These are phyloP conservation scores for Neurospora pannonica DNA, from an alignment of 495 filamentous ascomycete species.

Conservation along the genomic window DNA sequence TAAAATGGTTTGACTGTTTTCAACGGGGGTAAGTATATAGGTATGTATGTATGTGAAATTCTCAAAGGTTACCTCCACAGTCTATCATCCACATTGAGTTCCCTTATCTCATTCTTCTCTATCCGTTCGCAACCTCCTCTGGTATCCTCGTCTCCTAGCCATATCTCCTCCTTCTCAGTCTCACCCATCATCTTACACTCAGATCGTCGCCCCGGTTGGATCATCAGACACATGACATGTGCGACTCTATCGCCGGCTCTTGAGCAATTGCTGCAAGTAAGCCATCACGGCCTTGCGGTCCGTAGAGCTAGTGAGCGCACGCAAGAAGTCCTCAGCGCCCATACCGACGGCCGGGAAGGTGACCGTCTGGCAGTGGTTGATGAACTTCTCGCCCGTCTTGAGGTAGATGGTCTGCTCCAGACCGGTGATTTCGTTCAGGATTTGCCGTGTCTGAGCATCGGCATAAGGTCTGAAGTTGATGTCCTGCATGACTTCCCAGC, in stretches of 20 bases:
- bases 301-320: slow-evolving; percentile 36
- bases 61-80: background rate
- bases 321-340: slow-evolving; percentile 40
- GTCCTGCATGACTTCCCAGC: slow-evolving; percentile 74
- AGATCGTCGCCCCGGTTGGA: background rate
- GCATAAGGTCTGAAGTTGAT: slow-evolving; percentile 61
- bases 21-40: background rate
- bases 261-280: slow-evolving; percentile 37
- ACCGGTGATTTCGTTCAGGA: slow-evolving; percentile 71
- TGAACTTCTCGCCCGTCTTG: slow-evolving; percentile 62
- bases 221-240: background rate
- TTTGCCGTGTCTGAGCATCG: slow-evolving; percentile 77
- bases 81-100: background rate
- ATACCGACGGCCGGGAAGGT: slow-evolving; percentile 41
- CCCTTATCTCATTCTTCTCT: background rate
- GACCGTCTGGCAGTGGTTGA: slow-evolving; percentile 36
- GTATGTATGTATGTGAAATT: background rate
- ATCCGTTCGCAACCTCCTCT: background rate
- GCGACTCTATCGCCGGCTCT: slow-evolving; percentile 21
- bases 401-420: slow-evolving; percentile 79
- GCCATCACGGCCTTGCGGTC: slow-evolving; percentile 40
- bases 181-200: background rate
- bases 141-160: background rate
- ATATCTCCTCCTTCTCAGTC: background rate
- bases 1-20: background rate